Evolutionary conservation across 208 protist species (phyloP).

Genomic region (Crithidia thermophila): DNA sequence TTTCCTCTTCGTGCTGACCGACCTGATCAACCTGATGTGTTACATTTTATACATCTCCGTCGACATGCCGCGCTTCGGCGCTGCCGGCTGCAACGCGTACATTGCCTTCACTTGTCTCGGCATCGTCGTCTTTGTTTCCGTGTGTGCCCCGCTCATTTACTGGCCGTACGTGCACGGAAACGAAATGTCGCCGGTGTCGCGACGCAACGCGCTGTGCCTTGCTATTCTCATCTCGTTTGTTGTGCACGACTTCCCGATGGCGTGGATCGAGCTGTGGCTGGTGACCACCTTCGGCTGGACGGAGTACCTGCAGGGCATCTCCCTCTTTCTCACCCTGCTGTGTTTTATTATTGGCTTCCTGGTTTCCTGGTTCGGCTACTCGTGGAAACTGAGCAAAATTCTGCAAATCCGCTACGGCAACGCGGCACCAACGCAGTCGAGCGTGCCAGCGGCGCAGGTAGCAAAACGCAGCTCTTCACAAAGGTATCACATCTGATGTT

Average conservation of each 20-base stretch:
- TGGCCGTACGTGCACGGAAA: conserved; percentile 67
- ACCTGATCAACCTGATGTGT: conserved; percentile 64
- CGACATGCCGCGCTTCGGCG: conserved; percentile 9
- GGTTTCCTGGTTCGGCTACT: conserved; percentile 74
- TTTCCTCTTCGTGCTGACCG: conserved; percentile 54
- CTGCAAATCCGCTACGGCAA: conserved; percentile 67
- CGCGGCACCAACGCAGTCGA: conserved; percentile 29
- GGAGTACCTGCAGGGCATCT: conserved; percentile 67
- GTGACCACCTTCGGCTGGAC: conserved; percentile 57
- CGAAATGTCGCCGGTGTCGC: conserved; percentile 70
- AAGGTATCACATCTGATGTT: conserved; percentile 11
- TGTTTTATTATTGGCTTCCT: conserved; percentile 79
- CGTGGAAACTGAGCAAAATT: conserved; percentile 75
- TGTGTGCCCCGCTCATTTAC: conserved; percentile 67
- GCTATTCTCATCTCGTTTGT: conserved; percentile 67
- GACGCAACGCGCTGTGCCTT: conserved; percentile 51
- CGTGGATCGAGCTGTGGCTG: conserved; percentile 80
- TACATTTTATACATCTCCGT: conserved; percentile 56
- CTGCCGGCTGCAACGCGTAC: conserved; percentile 50
- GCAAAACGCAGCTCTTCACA: conserved; percentile 11
- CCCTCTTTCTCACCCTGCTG: conserved; percentile 60
- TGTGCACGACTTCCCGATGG: conserved; percentile 70
- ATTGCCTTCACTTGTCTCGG: conserved; percentile 59
- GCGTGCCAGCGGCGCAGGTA: conserved; percentile 22
- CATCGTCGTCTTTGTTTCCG: conserved; percentile 46